Conservation (phyloP, 202 grass and related monocot genomes). For the Cymbopogon flexuosus region DNA sequence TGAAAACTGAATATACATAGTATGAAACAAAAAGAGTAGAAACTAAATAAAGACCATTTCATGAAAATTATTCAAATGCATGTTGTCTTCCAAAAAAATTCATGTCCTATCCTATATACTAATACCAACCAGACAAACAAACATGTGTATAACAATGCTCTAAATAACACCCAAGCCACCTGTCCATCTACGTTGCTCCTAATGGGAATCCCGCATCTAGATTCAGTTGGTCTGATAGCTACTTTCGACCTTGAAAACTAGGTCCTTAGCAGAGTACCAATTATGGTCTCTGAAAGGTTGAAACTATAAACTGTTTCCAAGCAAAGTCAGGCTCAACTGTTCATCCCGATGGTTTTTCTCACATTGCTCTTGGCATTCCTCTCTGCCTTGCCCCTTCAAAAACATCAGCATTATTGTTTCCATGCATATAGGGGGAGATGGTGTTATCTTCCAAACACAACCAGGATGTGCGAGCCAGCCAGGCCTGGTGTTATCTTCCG, state of each 20-base stretch:
- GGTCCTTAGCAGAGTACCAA: neutral
- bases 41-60: neutral
- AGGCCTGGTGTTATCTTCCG: too few relatives aligned
- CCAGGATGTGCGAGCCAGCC: too few relatives aligned
- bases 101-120: neutral
- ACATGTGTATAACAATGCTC: neutral
- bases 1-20: conserved; percentile 7
- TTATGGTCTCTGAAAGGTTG: neutral
- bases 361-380: neutral
- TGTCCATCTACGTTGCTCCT: neutral
- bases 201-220: neutral
- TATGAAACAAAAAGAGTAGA: neutral
- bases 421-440: neutral
- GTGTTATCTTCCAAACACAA: too few relatives aligned
- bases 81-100: conserved; percentile 3
- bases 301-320: neutral
- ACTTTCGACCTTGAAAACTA: neutral
- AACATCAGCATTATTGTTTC: neutral
- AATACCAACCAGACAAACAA: neutral
- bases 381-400: neutral
- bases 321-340: neutral
- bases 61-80: neutral
- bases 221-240: neutral
- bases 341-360: neutral
- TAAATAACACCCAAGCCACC: neutral